Base-by-base conservation (phyloP, 345 rosid genomes). In the Geranium rotundifolium region DNA sequence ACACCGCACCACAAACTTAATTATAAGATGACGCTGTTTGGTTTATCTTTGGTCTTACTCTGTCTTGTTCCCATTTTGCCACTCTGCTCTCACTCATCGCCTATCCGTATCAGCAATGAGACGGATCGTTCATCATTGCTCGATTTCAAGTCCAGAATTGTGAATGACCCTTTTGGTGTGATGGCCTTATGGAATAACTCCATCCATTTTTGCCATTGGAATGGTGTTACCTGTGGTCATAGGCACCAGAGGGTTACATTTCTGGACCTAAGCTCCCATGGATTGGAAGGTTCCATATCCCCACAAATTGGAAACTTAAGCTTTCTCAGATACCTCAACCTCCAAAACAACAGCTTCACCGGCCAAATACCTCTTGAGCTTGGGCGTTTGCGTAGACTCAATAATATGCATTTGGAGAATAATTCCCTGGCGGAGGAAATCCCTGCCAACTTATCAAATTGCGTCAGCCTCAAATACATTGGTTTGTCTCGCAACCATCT, bases 351-450 rank as follows among this genome's bases (percentile, higher is more conserved):
- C 68, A 52, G 58, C 19, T 65, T 76, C 17, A 61, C 71, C n/a
- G 80, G 80, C 46, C 1, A 61, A 16, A 20, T 76, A 41, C 80
- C 80, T 30, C 20, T 30, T 12, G 63, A 71, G 50, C 69, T 76
- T 16, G 67, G 64, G 55, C 67, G 70, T 27, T 19, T 66, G 4
- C 57, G 72, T 18, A 49, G 64, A 6, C 70, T 76, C 58, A 62
- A 61, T 0, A 64, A 31, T 39, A 58, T 76, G 3, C 62, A 1
- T 15, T 54, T 67, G 0, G 0, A 56, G 0, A 31, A 46, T 1
- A 76, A 73, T 63, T 67, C 64, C 55, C 67, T 73, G 23, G 39
- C 49, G 0, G 72, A 70, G 16, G 58, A 69, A 69, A 67, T 69
- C 18, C 77, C 80, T 17, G n/a, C 20, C 0, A 30, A 54, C 31